phyloP scores from a whole-genome alignment of 495 filamentous ascomycete species.

The Neurospora terricola region DNA sequence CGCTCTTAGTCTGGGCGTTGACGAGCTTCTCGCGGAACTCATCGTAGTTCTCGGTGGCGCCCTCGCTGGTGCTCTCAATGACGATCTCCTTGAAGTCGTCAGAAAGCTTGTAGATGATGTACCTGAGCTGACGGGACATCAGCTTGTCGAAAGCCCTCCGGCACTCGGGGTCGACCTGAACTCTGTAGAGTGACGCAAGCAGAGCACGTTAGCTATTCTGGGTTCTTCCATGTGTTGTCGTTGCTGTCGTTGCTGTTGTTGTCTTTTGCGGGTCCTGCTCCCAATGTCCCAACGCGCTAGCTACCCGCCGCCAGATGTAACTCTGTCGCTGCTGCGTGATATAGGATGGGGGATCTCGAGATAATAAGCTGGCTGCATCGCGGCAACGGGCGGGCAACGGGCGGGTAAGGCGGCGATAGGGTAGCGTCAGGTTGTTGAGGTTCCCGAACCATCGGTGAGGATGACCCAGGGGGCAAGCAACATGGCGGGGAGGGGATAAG shows the following conservation, averaged over 20 bases:
- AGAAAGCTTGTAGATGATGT: constrained; percentile 93
- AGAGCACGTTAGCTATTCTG: constrained; percentile 14
- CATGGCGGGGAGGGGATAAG: constrained; percentile 7
- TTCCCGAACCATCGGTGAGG: not conserved
- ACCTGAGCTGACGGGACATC: constrained; percentile 81
- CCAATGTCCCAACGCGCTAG: not conserved
- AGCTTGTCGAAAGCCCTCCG: constrained; percentile 78
- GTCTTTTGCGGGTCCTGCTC: not conserved
- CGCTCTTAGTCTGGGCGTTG: constrained; percentile 44
- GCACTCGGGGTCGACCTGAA: constrained; percentile 70
- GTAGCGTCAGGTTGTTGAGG: not conserved
- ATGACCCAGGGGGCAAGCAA: not conserved
- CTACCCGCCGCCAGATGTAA: not conserved
- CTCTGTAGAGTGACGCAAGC: constrained; percentile 40
- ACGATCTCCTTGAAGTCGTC: constrained; percentile 87
- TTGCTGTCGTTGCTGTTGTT: not conserved
- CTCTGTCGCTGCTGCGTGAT: not conserved
- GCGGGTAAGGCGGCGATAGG: constrained; percentile 5
- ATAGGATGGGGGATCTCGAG: not conserved
- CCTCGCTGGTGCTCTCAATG: constrained; percentile 57
- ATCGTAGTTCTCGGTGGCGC: constrained; percentile 49
- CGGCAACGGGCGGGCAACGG: constrained; percentile 5
- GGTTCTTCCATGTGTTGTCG: not conserved
- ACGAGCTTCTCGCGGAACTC: constrained; percentile 71
- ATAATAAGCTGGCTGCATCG: not conserved